phyloP scores from a whole-genome alignment of 371 early-diverging fungal species.

The Chytridiales sp. region DNA sequence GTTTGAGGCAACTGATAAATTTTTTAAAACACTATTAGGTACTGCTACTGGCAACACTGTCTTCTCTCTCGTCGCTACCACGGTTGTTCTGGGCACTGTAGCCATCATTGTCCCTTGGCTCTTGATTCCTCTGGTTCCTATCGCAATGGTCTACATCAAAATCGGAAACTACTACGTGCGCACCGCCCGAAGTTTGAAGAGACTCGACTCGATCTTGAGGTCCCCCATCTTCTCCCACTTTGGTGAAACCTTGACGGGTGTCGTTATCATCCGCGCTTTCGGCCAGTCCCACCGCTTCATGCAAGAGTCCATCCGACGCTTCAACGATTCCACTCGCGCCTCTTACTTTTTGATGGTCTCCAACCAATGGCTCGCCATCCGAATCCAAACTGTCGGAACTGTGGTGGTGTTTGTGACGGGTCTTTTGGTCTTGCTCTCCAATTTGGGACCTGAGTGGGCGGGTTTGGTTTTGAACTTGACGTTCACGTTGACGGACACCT shows the following conservation, averaged over 20 bases:
- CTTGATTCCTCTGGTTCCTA: conserved; percentile 13
- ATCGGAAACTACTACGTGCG: conserved; percentile 52
- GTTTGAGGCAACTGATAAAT: no score
- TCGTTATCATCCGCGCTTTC: conserved; percentile 74
- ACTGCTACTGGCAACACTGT: not conserved
- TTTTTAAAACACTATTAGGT: not conserved
- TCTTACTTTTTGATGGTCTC: conserved; percentile 74
- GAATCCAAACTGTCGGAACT: conserved; percentile 67
- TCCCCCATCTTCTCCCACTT: conserved; percentile 77
- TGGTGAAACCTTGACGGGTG: conserved; percentile 64
- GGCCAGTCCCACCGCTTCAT: conserved; percentile 34
- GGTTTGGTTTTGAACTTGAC: conserved; percentile 73
- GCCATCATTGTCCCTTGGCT: conserved; percentile 12
- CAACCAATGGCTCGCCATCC: conserved; percentile 81
- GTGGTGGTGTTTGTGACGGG: conserved; percentile 69
- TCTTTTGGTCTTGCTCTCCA: conserved; percentile 51
- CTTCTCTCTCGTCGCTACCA: not conserved
- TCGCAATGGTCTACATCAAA: conserved; percentile 20
- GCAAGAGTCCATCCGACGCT: conserved; percentile 18
- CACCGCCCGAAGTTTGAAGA: conserved; percentile 69
- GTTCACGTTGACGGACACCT: conserved; percentile 61
- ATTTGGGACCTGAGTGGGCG: conserved; percentile 68
- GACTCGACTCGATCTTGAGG: conserved; percentile 72
- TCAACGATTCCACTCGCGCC: conserved; percentile 66
- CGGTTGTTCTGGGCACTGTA: conserved; percentile 19